Evolutionary conservation across 2,329 filamentous ascomycete genomes (phyloP).

Genomic region (Emergomyces pasteurianus): DNA sequence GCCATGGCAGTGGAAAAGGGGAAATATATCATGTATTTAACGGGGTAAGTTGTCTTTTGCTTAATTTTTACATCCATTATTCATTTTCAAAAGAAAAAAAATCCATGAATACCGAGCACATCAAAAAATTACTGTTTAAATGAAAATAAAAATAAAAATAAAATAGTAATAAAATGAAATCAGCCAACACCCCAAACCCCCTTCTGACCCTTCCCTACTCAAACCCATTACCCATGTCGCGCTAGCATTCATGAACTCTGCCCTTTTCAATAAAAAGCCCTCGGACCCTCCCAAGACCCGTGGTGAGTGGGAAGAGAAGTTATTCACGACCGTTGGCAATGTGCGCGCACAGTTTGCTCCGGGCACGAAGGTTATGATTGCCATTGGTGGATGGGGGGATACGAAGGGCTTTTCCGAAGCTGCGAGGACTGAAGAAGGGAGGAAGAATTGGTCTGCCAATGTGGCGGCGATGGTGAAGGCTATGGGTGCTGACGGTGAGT

Average conservation of each 20-base stretch:
- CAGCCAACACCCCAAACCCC: constrained; percentile 16
- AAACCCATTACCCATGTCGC: constrained; percentile 44
- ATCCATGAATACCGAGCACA: no score
- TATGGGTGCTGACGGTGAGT: constrained; percentile 50
- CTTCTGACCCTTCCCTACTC: neutral
- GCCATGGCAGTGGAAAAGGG: neutral
- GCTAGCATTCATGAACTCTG: constrained; percentile 46
- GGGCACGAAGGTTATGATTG: constrained; percentile 49
- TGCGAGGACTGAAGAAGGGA: constrained; percentile 36
- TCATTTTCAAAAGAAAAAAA: no score
- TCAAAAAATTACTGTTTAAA: no score
- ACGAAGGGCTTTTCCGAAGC: constrained; percentile 46
- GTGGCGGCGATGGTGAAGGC: constrained; percentile 46
- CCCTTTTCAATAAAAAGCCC: constrained; percentile 37
- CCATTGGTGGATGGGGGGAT: constrained; percentile 61
- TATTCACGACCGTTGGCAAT: constrained; percentile 42
- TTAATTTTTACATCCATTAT: no score
- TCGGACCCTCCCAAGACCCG: constrained; percentile 16
- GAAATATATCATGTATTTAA: constrained; percentile 15
- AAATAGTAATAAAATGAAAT: constrained; percentile 5
- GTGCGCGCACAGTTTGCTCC: constrained; percentile 39
- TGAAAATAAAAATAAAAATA: neutral
- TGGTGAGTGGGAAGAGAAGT: constrained; percentile 29
- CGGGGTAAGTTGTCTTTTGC: constrained; percentile 7
- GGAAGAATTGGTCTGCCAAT: constrained; percentile 48